These are phyloP conservation scores for Thermoascus crustaceus DNA, from an alignment of 2,329 filamentous ascomycete genomes.

Conservation along the genomic window DNA sequence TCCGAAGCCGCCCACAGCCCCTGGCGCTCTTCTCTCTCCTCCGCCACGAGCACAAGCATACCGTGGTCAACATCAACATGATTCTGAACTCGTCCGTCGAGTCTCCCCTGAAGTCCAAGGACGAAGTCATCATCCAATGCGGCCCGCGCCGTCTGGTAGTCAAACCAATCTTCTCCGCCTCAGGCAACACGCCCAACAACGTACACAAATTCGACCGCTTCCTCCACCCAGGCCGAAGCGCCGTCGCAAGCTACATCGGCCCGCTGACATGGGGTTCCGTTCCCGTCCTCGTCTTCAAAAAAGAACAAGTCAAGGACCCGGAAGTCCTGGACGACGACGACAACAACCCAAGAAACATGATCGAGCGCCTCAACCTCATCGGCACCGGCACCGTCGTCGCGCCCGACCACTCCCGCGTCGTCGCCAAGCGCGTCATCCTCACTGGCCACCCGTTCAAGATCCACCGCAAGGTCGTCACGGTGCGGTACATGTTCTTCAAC, in stretches of 20 bases:
- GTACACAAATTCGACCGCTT: constrained; percentile 95
- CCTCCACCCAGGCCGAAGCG: constrained; percentile 81
- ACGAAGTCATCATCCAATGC: constrained; percentile 84
- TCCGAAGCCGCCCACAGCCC: constrained; percentile 50
- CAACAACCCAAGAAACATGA: constrained; percentile 36
- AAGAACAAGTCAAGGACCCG: constrained; percentile 23
- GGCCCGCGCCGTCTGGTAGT: constrained; percentile 79
- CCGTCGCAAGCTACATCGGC: constrained; percentile 81
- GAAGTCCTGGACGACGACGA: constrained; percentile 38
- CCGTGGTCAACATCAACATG: constrained; percentile 81
- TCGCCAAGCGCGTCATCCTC: constrained; percentile 88
- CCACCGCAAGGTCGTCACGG: constrained; percentile 92
- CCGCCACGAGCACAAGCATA: constrained; percentile 90
- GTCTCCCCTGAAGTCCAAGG: constrained; percentile 78
- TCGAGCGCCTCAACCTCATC: constrained; percentile 58
- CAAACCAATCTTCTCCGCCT: constrained; percentile 82
- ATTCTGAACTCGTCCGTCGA: constrained; percentile 70
- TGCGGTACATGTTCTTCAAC: constrained; percentile 99
- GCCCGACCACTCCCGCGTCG: constrained; percentile 64
- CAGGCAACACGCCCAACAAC: constrained; percentile 88
- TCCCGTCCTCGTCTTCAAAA: constrained; percentile 80
- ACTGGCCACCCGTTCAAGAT: constrained; percentile 98
- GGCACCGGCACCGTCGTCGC: constrained; percentile 81
- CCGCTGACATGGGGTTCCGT: constrained; percentile 91
- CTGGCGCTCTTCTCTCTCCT: constrained; percentile 77